phyloP scores from a whole-genome alignment of 2,329 filamentous ascomycete genomes.

The Phaeosphaeriaceae sp. region DNA sequence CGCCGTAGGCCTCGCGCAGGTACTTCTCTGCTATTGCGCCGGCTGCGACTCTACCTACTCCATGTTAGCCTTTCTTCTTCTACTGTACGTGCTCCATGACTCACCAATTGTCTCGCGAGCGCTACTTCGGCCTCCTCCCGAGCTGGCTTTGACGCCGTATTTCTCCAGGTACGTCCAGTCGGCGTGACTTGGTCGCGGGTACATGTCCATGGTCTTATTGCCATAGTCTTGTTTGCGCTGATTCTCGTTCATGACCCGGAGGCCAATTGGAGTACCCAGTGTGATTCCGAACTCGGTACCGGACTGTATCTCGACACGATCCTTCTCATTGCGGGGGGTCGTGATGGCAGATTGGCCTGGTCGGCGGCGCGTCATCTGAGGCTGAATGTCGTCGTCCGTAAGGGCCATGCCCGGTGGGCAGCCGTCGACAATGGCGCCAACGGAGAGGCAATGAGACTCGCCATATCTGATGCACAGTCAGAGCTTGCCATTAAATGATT shows the following conservation, averaged over 20 bases:
- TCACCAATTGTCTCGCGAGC: constrained; percentile 92
- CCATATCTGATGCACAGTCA: constrained; percentile 64
- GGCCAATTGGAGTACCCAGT: constrained; percentile 86
- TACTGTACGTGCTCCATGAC: constrained; percentile 5
- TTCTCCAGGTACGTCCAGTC: constrained; percentile 98
- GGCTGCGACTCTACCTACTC: constrained; percentile 79
- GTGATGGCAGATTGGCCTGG: constrained; percentile 90
- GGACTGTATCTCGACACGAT: constrained; percentile 89
- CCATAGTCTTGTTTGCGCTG: constrained; percentile 93
- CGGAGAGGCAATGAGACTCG: constrained; percentile 89
- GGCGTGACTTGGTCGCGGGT: constrained; percentile 89
- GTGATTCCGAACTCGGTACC: constrained; percentile 91
- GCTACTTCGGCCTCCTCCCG: constrained; percentile 86
- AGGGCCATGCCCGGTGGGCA: constrained; percentile 87
- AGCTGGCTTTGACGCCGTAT: constrained; percentile 92
- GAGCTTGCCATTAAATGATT: constrained; percentile 11
- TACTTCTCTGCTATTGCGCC: constrained; percentile 95
- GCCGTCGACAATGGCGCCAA: constrained; percentile 94
- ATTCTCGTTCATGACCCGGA: constrained; percentile 90
- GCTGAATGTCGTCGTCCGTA: constrained; percentile 87
- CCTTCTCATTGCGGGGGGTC: constrained; percentile 91
- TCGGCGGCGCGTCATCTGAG: constrained; percentile 87
- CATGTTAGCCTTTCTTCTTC: constrained; percentile 16
- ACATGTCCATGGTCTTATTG: constrained; percentile 86
- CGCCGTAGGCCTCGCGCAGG: constrained; percentile 76